These are phyloP conservation scores for Cyclotella baltica DNA, from an alignment of 108 stramenopile genomes.

Conservation along the genomic window DNA sequence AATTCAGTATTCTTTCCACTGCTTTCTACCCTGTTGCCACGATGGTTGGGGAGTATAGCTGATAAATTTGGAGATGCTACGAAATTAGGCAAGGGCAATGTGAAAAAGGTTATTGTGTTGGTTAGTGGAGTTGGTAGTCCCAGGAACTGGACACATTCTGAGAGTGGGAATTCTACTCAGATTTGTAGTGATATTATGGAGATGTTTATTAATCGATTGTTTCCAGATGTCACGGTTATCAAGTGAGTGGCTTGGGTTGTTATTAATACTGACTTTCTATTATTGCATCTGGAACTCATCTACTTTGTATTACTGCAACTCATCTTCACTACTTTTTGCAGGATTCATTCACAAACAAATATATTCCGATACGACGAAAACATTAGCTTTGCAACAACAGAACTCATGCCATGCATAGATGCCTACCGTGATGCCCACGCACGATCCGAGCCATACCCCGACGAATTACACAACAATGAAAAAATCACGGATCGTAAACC, in stretches of 20 bases:
- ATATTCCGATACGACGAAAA: conserved; percentile 98
- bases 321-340: background rate
- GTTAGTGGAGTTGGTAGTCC: conserved; percentile 92
- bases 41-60: conserved; percentile 74
- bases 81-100: conserved; percentile 37
- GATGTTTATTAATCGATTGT: conserved; percentile 65
- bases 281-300: background rate
- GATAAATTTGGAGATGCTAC: conserved; percentile 50
- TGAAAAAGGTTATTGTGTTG: conserved; percentile 85
- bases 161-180: conserved; percentile 89
- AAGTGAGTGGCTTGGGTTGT: conserved; percentile 20
- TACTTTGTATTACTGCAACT: background rate
- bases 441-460: conserved; percentile 57
- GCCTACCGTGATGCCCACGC: conserved; percentile 88
- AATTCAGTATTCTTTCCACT: conserved; percentile 92
- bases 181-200: conserved; percentile 87
- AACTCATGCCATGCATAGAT: conserved; percentile 89
- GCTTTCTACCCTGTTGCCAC: conserved; percentile 80
- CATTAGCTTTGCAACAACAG: conserved; percentile 91
- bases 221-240: conserved; percentile 81
- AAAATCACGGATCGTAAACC: conserved; percentile 38
- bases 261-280: too few relatives aligned
- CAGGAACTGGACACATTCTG: conserved; percentile 86
- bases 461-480: conserved; percentile 34
- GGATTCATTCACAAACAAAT: conserved; percentile 89